Conservation (phyloP, 345 rosid species). For the Arabidopsis arenosa region DNA sequence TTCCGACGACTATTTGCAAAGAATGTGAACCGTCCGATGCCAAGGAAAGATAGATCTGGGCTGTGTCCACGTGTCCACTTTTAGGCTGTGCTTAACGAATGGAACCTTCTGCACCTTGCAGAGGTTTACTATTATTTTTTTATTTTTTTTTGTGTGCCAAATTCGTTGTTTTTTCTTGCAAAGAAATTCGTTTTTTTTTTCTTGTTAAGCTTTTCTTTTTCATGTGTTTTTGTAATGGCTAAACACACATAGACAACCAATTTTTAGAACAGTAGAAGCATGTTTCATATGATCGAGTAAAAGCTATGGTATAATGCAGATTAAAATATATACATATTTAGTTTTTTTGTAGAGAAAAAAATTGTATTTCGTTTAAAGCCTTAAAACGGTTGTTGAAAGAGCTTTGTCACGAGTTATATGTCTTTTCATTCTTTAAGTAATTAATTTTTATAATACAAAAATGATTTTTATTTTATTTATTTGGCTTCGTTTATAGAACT, state of each 20-base stretch:
- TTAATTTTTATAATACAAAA: neutral
- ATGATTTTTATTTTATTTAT: neutral
- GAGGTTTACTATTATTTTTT: neutral
- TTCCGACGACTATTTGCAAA: conserved; percentile 12
- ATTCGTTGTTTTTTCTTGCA: neutral
- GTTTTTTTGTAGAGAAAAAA: neutral
- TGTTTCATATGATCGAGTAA: neutral
- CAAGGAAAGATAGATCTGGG: neutral
- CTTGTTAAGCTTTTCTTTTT: neutral
- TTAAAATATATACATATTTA: neutral
- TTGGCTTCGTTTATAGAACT: neutral
- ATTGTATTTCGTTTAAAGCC: neutral
- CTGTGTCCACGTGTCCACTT: neutral
- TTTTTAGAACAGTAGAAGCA: neutral
- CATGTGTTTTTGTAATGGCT: neutral
- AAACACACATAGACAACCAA: neutral
- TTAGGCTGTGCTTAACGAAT: neutral
- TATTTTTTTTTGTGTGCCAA: neutral
- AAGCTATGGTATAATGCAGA: neutral
- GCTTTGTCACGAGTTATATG: conserved; percentile 22
- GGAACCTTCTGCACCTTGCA: neutral
- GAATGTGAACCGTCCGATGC: conserved; percentile 37
- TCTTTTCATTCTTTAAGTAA: conserved; percentile 14
- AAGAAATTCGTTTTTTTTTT: too few relatives aligned
- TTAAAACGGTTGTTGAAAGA: conserved; percentile 32